phyloP scores from a whole-genome alignment of 257 asterid species.

The Cruciata laevipes region DNA sequence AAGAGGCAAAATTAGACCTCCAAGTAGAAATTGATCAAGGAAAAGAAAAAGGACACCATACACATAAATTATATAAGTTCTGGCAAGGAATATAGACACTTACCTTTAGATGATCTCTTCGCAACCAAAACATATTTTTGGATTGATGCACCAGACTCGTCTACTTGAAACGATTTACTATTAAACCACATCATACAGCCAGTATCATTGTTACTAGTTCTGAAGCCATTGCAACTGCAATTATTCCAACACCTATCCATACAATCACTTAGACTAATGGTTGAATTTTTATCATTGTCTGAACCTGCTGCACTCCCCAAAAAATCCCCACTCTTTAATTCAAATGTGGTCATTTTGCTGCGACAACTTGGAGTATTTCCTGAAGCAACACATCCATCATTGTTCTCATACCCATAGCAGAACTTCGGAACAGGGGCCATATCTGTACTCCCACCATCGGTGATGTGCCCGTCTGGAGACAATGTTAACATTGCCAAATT shows the following conservation, averaged over 20 bases:
- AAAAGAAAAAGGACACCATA: not conserved
- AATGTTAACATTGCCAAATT: constrained; percentile 8
- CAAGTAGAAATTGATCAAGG: not conserved
- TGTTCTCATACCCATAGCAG: constrained; percentile 19
- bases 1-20: not conserved
- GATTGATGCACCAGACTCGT: constrained; percentile 5
- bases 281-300: constrained; percentile 7
- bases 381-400: constrained; percentile 20
- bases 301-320: not conserved
- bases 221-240: constrained; percentile 21
- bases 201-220: not conserved
- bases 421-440: not conserved
- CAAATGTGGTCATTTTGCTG: constrained; percentile 12
- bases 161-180: not conserved
- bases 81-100: not conserved
- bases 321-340: constrained; percentile 8
- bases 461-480: constrained; percentile 7
- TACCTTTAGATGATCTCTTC: constrained; percentile 13
- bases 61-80: not conserved
- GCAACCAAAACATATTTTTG: constrained; percentile 15
- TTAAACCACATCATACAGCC: constrained; percentile 19
- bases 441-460: not conserved
- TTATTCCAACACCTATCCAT: constrained; percentile 26
- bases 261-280: constrained; percentile 16
- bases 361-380: constrained; percentile 15